Conservation (phyloP, 1,284 basidiomycete genomes). For the Inonotus hispidus region DNA sequence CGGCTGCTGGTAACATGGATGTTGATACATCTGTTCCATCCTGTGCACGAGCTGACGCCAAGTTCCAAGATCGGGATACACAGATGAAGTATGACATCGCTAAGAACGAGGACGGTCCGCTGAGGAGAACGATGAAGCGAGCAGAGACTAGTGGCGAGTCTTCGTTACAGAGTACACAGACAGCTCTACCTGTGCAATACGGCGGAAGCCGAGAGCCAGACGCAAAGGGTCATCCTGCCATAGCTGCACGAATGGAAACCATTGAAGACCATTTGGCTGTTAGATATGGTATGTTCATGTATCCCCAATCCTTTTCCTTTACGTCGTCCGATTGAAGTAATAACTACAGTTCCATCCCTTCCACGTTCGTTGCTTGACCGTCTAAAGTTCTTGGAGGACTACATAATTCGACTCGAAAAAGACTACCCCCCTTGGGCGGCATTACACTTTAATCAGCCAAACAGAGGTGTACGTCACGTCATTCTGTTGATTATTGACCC, state of each 20-base stretch:
- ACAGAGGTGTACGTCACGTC: constrained; percentile 57
- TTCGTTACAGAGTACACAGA: constrained; percentile 21
- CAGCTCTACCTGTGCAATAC: background rate
- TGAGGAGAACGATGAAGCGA: constrained; percentile 48
- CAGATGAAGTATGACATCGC: constrained; percentile 82
- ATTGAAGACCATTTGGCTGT: constrained; percentile 66
- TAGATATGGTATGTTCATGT: constrained; percentile 50
- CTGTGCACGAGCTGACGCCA: constrained; percentile 69
- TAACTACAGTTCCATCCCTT: constrained; percentile 53
- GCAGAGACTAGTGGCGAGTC: background rate
- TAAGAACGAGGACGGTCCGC: constrained; percentile 70
- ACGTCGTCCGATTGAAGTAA: background rate
- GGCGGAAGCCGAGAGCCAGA: constrained; percentile 27
- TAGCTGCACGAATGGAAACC: constrained; percentile 56
- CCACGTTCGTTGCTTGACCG: constrained; percentile 59
- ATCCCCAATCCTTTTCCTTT: background rate
- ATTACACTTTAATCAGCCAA: constrained; percentile 75
- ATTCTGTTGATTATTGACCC: background rate
- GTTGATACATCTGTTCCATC: constrained; percentile 32
- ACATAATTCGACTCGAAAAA: constrained; percentile 65
- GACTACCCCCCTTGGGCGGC: constrained; percentile 82
- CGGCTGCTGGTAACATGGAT: background rate
- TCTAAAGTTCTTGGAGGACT: constrained; percentile 66
- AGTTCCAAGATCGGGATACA: constrained; percentile 58
- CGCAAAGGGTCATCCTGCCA: constrained; percentile 44